Base-by-base conservation (phyloP, 176 grass and related monocot genomes). In the Oryza meridionalis region DNA sequence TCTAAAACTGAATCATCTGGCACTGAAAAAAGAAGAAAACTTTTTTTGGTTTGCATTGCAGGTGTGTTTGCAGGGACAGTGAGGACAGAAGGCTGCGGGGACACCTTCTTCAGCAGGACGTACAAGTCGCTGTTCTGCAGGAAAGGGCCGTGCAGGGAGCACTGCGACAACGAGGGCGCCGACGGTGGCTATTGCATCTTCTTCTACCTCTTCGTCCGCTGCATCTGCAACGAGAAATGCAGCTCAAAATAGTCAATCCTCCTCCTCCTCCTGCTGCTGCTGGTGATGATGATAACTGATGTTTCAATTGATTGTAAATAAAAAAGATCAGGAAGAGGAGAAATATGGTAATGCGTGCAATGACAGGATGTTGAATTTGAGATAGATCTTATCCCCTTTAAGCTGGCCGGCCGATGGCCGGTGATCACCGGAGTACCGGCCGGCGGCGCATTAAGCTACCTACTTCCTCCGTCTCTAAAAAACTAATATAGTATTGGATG, bases 61-160 rank as follows among this genome's bases (percentile, higher is more conserved):
- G n/a, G 21, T 62, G 58, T 62, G 58, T 21, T 45, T 15, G 43
- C 43, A 73, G 71, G 71, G 71, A 22, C 25, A 25, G 19, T 5
- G 53, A 58, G 16, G 53, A 58, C 19, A 29, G 71, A 50, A 73
- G 24, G 11, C 43, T 47, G 6, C 7, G 45, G 71, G 3, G 0
- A 50, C 11, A n/a, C 7, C 17, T 73, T 26, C 43, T 73, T 49
- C 21, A 73, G 70, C 43, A 49, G 4, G 71, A 73, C 71, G 0
- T 73, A 73, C 44, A 0, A 2, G 14, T 49, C 71, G 11, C 71
- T 29, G 9, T 50, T 73, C 12, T 73, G 69, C 69, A 44, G 42
- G 69, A 71, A 71, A 15, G 21, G 69, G 38, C 69, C 69, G 12
- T 71, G 69, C 69, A 71, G 40, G 11, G 38, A 71, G 69, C 69